Conservation (phyloP, 148 eudicot genomes). For the Fallopia convolvulus region DNA sequence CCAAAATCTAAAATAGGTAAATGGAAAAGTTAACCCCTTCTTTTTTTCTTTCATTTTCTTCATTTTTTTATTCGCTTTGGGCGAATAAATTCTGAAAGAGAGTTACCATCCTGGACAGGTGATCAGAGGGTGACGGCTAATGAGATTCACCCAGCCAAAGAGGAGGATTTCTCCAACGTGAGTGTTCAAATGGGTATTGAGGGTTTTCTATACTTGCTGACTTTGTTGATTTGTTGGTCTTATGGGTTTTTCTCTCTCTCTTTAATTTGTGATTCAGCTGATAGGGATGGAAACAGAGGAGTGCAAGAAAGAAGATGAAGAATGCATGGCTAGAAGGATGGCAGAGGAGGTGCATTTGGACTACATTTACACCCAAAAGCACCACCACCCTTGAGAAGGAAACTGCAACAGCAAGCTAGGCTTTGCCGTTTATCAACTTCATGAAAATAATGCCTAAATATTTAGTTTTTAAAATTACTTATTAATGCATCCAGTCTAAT, state of each 20-base stretch:
- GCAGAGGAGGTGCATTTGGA: slow-evolving; percentile 60
- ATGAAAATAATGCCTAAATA: background rate
- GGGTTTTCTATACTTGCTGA: background rate
- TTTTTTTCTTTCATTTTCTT: too few relatives aligned
- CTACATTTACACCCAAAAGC: slow-evolving; percentile 61
- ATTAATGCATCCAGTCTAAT: background rate
- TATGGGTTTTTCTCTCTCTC: too few relatives aligned
- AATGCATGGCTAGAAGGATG: slow-evolving; percentile 40
- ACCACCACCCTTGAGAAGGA: slow-evolving; percentile 1
- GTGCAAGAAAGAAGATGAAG: slow-evolving; percentile 41
- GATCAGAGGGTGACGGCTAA: background rate
- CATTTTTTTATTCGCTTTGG: background rate
- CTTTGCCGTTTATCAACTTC: background rate
- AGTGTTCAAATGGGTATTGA: background rate
- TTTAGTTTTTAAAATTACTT: background rate
- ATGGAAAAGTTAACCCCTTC: background rate
- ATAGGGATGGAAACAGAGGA: slow-evolving; percentile 38
- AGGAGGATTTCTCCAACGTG: background rate
- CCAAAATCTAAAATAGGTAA: background rate
- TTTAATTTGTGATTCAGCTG: slow-evolving; percentile 5
- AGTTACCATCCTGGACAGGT: background rate
- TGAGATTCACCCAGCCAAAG: background rate
- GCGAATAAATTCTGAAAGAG: background rate
- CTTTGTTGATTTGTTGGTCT: background rate
- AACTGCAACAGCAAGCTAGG: background rate